phyloP scores from a whole-genome alignment of 1,139 yeast genomes.

The Yamadazyma sp. region DNA sequence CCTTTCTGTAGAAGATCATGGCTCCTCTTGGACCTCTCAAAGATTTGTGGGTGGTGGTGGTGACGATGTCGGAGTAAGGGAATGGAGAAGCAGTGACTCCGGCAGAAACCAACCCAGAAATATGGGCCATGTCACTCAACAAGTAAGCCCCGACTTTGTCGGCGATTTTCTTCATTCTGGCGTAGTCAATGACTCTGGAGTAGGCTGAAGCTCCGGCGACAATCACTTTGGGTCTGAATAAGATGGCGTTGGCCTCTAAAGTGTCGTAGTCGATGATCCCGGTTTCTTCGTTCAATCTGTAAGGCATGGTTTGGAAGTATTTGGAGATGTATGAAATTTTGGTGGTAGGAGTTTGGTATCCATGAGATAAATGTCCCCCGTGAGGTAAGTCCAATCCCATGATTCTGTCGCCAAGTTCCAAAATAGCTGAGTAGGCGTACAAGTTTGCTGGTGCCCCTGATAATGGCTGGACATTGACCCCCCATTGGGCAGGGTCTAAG shows the following conservation, averaged over 20 bases:
- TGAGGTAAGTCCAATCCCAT: slow-evolving; percentile 98
- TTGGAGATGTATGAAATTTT: slow-evolving; percentile 90
- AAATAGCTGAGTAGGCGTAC: slow-evolving; percentile 88
- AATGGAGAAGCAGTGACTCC: slow-evolving; percentile 92
- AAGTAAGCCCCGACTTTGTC: slow-evolving; percentile 92
- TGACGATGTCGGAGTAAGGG: slow-evolving; percentile 92
- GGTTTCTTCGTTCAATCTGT: slow-evolving; percentile 79
- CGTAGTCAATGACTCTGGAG: slow-evolving; percentile 87
- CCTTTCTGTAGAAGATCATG: slow-evolving; percentile 95
- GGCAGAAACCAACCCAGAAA: slow-evolving; percentile 91
- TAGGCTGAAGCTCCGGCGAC: slow-evolving; percentile 98
- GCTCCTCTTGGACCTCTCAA: slow-evolving; percentile 99
- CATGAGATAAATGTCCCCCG: slow-evolving; percentile 96
- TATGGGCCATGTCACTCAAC: slow-evolving; percentile 95
- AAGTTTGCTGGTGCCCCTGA: slow-evolving; percentile 97
- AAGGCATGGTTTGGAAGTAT: slow-evolving; percentile 97
- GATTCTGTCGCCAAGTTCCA: slow-evolving; percentile 87
- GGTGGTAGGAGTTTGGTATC: slow-evolving; percentile 85
- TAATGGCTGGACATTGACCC: slow-evolving; percentile 91
- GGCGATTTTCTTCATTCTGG: slow-evolving; percentile 84
- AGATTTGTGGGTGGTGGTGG: slow-evolving; percentile 96
- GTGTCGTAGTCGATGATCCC: slow-evolving; percentile 92
- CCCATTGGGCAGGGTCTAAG: slow-evolving; percentile 81
- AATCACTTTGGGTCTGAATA: slow-evolving; percentile 91
- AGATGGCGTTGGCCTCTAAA: slow-evolving; percentile 75